Evolutionary conservation across 805 yeast species (phyloP), one percentile per base, ranked within the genome.

Genomic region (Candida sphagnicola): DNA sequence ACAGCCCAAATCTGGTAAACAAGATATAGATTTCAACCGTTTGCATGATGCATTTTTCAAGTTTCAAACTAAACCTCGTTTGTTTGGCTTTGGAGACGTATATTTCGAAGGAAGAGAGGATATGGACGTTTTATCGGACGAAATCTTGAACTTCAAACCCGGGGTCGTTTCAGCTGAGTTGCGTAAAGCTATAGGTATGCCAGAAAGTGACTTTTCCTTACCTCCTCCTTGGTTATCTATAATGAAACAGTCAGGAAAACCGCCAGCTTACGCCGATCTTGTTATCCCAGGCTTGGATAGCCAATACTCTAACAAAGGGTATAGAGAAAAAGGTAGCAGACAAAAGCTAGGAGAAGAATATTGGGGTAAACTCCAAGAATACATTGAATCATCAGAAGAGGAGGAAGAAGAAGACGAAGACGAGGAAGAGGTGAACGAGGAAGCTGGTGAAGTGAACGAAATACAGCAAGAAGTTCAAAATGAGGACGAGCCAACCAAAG

Each of bases 21-120:
- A 91, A 16, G 98, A 91, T 56, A 75, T 93, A 17, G 97, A 91
- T 59, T 90, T 84, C 55, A 82, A 77, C 45, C 84, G 79, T 46
- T 60, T 91, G 15, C 80, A 87, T 54, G 85, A 86, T 56, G 95
- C 96, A 0, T 90, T 91, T 53, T 90, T 88, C 72, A 82, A 82
- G 54, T 65, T 75, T 50, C 96, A 91, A 51, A 69, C 80, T 0
- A 82, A 79, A 49, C 97, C 97, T 0, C 66, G 71, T 31, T 49
- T 91, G 35, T 70, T 77, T 16, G 70, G 67, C 2, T 82, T 70
- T 60, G 98, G 98, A 11, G 91, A 87, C 40, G 57, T 85, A 8
- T 88, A 78, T 58, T 84, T 73, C 50, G 97, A 90, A 54, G 91
- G 90, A 4, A 71, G 82, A 46, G 88, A 82, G 39, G 49, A 66